A percentile compares a stretch with the other conserved stretches of the same genome.
Evolutionary conservation across 306 rosid species (phyloP).

Genomic region (Vigna radiata): DNA sequence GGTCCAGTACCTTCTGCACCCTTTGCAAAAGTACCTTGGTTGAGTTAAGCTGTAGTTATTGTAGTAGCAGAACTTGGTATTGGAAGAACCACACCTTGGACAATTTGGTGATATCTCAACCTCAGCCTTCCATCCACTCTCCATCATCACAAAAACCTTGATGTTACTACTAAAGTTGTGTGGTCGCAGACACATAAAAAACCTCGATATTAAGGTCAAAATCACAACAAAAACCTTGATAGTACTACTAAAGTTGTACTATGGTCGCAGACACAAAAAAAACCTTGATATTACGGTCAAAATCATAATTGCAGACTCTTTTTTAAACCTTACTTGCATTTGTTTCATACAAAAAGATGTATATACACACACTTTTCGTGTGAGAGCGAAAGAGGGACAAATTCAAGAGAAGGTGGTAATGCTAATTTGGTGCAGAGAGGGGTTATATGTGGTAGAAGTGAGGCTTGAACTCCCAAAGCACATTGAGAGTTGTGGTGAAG

Average conservation of each 20-base stretch:
- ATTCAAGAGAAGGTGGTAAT: constrained; percentile 38
- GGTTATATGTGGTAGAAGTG: constrained; percentile 47
- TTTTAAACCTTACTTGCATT: background rate
- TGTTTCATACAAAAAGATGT: constrained; percentile 38
- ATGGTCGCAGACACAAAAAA: background rate
- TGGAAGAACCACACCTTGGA: constrained; percentile 80
- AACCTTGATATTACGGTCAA: background rate
- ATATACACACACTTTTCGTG: too few species aligned
- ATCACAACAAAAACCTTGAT: background rate
- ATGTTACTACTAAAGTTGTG: background rate
- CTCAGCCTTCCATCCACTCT: constrained; percentile 68
- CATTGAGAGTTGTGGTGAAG: constrained; percentile 46
- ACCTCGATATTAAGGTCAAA: background rate
- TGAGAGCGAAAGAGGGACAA: background rate
- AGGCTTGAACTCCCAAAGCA: constrained; percentile 45
- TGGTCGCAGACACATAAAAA: too few species aligned
- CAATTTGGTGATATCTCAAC: constrained; percentile 73
- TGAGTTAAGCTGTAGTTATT: constrained; percentile 87
- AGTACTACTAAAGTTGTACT: too few species aligned
- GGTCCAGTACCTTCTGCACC: constrained; percentile 85
- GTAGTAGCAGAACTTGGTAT: constrained; percentile 87
- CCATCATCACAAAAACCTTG: constrained; percentile 53
- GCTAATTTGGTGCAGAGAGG: constrained; percentile 27
- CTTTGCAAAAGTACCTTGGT: constrained; percentile 85
- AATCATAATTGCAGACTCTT: background rate